Conservation (phyloP, 441 rosid genomes). For the Erysimum cheiri region DNA sequence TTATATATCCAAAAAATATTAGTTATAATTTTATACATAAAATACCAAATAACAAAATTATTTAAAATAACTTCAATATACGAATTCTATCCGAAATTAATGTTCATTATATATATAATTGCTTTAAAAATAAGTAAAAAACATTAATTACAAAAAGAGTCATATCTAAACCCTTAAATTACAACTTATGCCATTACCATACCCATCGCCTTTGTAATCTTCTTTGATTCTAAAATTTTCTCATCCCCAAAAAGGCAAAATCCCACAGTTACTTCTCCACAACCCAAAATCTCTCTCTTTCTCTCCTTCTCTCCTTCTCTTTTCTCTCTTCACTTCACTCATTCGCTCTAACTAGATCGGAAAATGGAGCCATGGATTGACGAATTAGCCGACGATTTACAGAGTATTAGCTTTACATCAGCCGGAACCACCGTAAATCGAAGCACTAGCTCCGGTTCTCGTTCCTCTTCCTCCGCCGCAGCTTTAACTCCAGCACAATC, state of each 20-base stretch:
- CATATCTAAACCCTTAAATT: constrained; percentile 19
- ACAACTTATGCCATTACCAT: constrained; percentile 32
- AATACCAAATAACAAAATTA: no score
- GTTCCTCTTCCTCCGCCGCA: constrained; percentile 64
- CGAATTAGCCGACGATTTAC: constrained; percentile 87
- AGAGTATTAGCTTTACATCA: constrained; percentile 87
- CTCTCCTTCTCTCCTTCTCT: background rate
- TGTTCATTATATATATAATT: no score
- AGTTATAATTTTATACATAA: no score
- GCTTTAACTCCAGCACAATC: constrained; percentile 68
- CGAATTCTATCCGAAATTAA: no score
- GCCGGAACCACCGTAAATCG: constrained; percentile 65
- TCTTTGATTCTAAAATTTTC: constrained; percentile 26
- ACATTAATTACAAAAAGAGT: constrained; percentile 26
- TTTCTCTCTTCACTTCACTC: no score
- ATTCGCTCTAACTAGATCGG: constrained; percentile 13
- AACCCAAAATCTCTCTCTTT: constrained; percentile 11
- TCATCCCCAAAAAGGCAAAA: constrained; percentile 35
- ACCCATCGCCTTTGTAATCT: constrained; percentile 19
- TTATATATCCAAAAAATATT: no score
- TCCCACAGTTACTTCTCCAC: constrained; percentile 37
- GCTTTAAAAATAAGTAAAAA: constrained; percentile 11
- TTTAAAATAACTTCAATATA: no score
- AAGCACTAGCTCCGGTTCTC: constrained; percentile 78
- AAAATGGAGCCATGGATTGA: constrained; percentile 78